Percentiles rank a stretch among this genome's conserved stretches.
Evolutionary conservation across 805 yeast genomes (phyloP).

Genomic region (Pichia eremophila): DNA sequence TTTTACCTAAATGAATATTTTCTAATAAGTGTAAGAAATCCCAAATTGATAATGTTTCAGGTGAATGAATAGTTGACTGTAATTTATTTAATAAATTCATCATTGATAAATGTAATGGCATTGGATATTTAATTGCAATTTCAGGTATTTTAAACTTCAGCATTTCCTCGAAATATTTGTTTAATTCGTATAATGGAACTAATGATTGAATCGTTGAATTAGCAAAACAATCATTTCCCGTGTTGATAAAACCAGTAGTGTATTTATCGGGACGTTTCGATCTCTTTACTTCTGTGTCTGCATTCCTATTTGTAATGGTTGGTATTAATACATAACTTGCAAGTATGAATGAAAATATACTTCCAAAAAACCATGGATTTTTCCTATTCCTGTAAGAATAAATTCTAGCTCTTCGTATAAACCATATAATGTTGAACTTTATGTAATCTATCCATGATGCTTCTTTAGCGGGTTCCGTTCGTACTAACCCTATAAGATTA

Average conservation of each 20-base stretch:
- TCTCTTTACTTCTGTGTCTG: not conserved
- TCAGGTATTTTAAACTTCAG: not conserved
- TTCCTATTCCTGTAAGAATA: not conserved
- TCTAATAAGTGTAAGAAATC: slow-evolving; percentile 69
- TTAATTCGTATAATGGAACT: slow-evolving; percentile 49
- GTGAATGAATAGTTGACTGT: slow-evolving; percentile 49
- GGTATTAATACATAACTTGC: not conserved
- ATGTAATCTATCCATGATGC: not conserved
- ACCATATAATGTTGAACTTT: not conserved
- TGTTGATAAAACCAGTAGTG: slow-evolving; percentile 76
- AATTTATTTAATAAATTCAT: slow-evolving; percentile 44
- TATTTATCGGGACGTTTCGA: slow-evolving; percentile 53
- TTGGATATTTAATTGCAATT: slow-evolving; percentile 22
- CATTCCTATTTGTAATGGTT: not conserved
- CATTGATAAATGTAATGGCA: slow-evolving; percentile 50
- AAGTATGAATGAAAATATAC: not conserved
- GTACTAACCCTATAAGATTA: not conserved
- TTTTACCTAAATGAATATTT: slow-evolving; percentile 56
- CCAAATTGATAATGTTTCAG: slow-evolving; percentile 64
- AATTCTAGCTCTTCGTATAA: not conserved
- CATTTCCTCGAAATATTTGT: slow-evolving; percentile 41
- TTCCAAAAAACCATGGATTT: slow-evolving; percentile 1
- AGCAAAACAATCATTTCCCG: slow-evolving; percentile 87
- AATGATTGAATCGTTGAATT: slow-evolving; percentile 81
- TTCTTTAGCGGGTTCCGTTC: not conserved